phyloP scores from a whole-genome alignment of 176 grass and related monocot genomes.

The Rhynchospora breviuscula region DNA sequence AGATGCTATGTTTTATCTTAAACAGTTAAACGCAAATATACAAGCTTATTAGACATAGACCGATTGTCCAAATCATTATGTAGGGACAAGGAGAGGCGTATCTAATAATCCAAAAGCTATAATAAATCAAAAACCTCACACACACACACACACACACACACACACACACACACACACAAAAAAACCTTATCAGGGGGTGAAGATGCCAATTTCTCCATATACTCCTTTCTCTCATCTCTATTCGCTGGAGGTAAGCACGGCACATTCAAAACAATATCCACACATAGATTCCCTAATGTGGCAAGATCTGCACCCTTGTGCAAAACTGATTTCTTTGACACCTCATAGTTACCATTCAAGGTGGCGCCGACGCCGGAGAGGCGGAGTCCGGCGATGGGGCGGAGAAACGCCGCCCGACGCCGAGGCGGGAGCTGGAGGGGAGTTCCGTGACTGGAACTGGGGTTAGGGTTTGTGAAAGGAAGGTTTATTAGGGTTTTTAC shows the following conservation, averaged over 20 bases:
- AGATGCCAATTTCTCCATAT: slow-evolving; percentile 76
- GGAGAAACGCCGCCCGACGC: slow-evolving; percentile 2
- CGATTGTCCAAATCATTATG: not conserved
- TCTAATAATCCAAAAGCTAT: not conserved
- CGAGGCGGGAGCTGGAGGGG: slow-evolving; percentile 6
- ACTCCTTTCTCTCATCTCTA: slow-evolving; percentile 45
- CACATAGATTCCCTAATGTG: slow-evolving; percentile 85
- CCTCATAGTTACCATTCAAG: slow-evolving; percentile 13
- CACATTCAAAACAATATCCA: slow-evolving; percentile 80
- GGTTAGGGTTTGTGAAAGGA: slow-evolving; percentile 23
- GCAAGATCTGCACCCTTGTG: slow-evolving; percentile 57
- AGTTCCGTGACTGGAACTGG: slow-evolving; percentile 23
- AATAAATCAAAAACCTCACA: not conserved
- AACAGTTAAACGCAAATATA: too few relatives aligned
- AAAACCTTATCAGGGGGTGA: slow-evolving; percentile 86
- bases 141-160: not conserved
- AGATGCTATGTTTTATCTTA: too few relatives aligned
- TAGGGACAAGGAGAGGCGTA: not conserved
- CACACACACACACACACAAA: too few relatives aligned
- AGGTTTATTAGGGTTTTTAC: slow-evolving; percentile 22
- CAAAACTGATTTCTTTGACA: slow-evolving; percentile 19
- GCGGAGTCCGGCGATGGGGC: slow-evolving; percentile 25
- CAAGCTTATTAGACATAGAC: not conserved
- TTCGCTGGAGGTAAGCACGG: slow-evolving; percentile 58
- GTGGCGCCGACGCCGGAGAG: not conserved